A percentile compares a stretch with the other conserved stretches of the same genome.
phyloP scores from a whole-genome alignment of 2,329 filamentous ascomycete species.

The Xylariaceae sp. region DNA sequence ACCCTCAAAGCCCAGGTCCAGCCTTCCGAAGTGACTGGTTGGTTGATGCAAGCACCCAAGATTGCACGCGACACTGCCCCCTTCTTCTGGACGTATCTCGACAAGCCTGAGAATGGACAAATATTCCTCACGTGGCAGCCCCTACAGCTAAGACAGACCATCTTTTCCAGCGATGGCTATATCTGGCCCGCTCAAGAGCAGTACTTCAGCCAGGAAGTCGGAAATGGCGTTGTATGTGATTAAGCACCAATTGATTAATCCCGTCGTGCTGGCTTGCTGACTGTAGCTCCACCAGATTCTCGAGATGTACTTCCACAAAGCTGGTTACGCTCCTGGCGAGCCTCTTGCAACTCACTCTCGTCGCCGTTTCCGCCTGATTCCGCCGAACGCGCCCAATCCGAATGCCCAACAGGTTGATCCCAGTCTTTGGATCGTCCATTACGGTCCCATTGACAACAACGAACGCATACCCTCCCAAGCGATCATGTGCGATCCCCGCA shows the following conservation, averaged over 20 bases:
- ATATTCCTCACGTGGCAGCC: conserved; percentile 89
- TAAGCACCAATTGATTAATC: background rate
- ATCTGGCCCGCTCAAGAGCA: conserved; percentile 82
- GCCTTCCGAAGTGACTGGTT: conserved; percentile 72
- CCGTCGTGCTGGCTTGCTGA: conserved; percentile 17
- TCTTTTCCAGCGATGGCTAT: conserved; percentile 87
- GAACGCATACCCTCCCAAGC: conserved; percentile 66
- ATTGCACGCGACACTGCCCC: conserved; percentile 79
- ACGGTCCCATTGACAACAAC: conserved; percentile 68
- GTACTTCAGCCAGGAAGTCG: conserved; percentile 66
- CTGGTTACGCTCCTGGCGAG: conserved; percentile 74
- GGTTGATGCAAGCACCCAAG: conserved; percentile 76
- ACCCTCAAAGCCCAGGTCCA: conserved; percentile 66
- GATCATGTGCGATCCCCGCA: conserved; percentile 58
- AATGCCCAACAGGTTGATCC: conserved; percentile 69
- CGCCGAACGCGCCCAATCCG: conserved; percentile 63
- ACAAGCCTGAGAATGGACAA: conserved; percentile 73
- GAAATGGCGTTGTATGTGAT: conserved; percentile 51
- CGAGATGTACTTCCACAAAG: conserved; percentile 81
- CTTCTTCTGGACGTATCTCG: conserved; percentile 90
- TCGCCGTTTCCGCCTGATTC: conserved; percentile 77
- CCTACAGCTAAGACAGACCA: conserved; percentile 60
- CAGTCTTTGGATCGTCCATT: conserved; percentile 87
- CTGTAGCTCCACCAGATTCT: conserved; percentile 56
- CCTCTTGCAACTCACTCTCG: conserved; percentile 70